Conservation (phyloP, 495 filamentous ascomycete species). For the Cryomyces antarcticus region DNA sequence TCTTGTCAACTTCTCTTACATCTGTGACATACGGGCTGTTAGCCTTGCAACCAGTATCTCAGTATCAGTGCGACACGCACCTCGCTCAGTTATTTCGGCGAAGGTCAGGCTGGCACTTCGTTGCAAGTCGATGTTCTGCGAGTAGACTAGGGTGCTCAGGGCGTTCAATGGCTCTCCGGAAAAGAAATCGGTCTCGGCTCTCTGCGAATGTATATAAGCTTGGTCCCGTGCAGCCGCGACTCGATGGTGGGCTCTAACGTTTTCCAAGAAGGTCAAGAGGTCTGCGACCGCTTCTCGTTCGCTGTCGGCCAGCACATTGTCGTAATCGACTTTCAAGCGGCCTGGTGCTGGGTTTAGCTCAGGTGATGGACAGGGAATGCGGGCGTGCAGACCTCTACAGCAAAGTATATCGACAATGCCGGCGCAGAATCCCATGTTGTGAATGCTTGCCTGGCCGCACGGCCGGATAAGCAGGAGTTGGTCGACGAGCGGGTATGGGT, state of each 20-base stretch:
- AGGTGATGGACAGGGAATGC: neutral
- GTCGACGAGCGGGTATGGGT: no score
- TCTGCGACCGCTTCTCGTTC: conserved; percentile 96
- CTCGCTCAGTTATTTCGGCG: conserved; percentile 95
- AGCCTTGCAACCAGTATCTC: neutral
- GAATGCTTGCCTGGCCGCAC: no score
- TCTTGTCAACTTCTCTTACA: conserved; percentile 85
- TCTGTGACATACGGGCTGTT: conserved; percentile 29
- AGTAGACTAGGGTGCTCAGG: conserved; percentile 87
- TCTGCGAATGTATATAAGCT: conserved; percentile 28
- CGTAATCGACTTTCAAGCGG: conserved; percentile 87
- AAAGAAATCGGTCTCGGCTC: conserved; percentile 94
- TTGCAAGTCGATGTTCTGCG: conserved; percentile 96
- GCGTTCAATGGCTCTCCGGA: conserved; percentile 88
- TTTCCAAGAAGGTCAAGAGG: conserved; percentile 84
- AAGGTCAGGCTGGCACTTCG: conserved; percentile 95
- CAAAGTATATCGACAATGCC: no score
- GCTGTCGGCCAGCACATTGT: conserved; percentile 85
- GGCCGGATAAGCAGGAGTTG: no score
- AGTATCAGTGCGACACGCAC: conserved; percentile 25
- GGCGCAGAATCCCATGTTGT: no score
- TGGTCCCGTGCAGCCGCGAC: neutral
- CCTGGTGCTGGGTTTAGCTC: conserved; percentile 23
- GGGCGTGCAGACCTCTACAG: no score
- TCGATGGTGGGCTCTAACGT: conserved; percentile 34